phyloP scores from a whole-genome alignment of 164 flowering plant species.

The Warburgia ugandensis region DNA sequence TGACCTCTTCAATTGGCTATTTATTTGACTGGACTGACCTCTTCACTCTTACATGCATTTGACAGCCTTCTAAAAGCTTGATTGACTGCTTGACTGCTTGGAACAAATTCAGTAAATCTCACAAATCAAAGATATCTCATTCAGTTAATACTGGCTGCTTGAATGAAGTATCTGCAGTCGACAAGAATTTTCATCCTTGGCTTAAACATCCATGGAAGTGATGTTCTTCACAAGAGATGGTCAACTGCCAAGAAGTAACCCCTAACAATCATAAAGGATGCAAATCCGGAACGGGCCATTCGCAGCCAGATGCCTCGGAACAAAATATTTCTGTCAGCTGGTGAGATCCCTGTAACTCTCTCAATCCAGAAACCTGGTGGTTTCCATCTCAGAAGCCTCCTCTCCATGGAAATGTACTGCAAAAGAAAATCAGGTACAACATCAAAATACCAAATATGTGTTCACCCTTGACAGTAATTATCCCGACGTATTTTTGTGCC shows the following conservation, averaged over 20 bases:
- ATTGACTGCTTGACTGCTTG: no score
- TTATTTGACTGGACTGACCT: no score
- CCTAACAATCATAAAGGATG: slow-evolving; percentile 61
- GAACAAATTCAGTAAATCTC: no score
- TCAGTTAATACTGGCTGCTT: no score
- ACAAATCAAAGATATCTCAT: no score
- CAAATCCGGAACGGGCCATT: slow-evolving; percentile 75
- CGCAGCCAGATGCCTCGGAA: slow-evolving; percentile 57
- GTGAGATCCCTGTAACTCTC: slow-evolving; percentile 76
- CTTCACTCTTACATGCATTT: no score
- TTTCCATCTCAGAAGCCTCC: slow-evolving; percentile 59
- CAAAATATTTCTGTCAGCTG: slow-evolving; percentile 62
- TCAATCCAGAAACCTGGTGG: slow-evolving; percentile 67
- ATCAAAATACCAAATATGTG: background rate
- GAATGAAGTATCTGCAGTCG: no score
- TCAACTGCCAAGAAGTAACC: slow-evolving; percentile 52
- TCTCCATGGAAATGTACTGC: slow-evolving; percentile 76
- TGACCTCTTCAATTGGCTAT: no score
- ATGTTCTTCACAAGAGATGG: slow-evolving; percentile 27
- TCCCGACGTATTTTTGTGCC: background rate
- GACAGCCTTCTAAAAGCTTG: no score
- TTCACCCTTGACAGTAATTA: background rate
- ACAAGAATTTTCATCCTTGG: no score
- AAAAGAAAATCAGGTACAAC: slow-evolving; percentile 1
- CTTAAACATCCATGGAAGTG: no score